Evolutionary conservation across 1,284 basidiomycete species (phyloP), one percentile per base, ranked within the genome.

Genomic region (Cryptococcus amylolentus): DNA sequence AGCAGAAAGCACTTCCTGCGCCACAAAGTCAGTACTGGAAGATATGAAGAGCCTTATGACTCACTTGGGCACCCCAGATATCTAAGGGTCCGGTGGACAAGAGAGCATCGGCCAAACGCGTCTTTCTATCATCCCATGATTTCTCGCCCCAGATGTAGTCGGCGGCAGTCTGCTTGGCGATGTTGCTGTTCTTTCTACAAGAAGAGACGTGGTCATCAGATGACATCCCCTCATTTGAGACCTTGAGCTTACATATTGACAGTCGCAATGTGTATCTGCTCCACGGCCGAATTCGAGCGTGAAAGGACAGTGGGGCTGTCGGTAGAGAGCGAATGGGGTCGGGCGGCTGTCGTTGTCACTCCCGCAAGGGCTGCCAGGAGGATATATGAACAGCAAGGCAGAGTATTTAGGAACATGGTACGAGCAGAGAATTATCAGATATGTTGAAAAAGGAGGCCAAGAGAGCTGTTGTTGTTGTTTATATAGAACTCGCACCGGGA

Each of bases 1-100:
- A 54, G 81, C 73, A 27, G 82, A 70, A 10, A 86, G 75, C 0
- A 82, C 84, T 66, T 87, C 86, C 67, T 86, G 39, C 12, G 44
- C 23, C 26, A 12, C 6, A 27, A 10, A 16, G 23, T 31, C 46
- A 28, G 41, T 23, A 27, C 26, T 28, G 31, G 31, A 10, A 10
- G 10, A 35, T 35, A 35, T 10, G 10, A 10, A 10, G 10, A 35
- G 7, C 1, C 6, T 35, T 12, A 12, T 23, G 3, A 43, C 37
- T 28, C 23, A 69, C 67, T 55, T 74, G 72, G 53, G 72, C 75
- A 8, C 83, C 85, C 79, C 72, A 49, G 35, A 72, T 66, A 50
- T 77, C 72, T 1, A 73, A 55, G 9, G 63, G 49, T 9, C 70
- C 69, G 7, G 60, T 62, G 14, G 61, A 57, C 10, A 73, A 44